Conservation (phyloP, 768 basidiomycete species). For the Hypsizygus marmoreus region DNA sequence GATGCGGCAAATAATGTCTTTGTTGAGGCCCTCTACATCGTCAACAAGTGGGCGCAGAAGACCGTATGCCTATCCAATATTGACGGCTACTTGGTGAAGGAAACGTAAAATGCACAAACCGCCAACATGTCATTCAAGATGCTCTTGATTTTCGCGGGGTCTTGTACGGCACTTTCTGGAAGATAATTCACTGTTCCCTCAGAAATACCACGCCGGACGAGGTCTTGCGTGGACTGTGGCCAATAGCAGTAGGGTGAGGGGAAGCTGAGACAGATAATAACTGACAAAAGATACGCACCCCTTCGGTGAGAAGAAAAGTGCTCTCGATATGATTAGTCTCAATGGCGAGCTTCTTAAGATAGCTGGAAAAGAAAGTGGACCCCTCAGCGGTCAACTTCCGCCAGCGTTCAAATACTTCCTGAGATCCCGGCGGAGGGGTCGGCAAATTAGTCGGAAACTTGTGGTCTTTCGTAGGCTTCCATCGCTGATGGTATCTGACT, state of each 20-base stretch:
- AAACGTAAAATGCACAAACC: conserved; percentile 15
- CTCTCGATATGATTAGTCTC: conserved; percentile 31
- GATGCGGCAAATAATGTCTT: conserved; percentile 24
- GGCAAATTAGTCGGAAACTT: no score
- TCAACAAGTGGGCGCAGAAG: conserved; percentile 16
- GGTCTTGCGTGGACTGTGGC: conserved; percentile 22
- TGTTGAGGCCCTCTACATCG: conserved; percentile 11
- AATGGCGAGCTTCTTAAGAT: conserved; percentile 25
- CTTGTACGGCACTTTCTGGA: conserved; percentile 23
- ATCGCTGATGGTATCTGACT: no score
- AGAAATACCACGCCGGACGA: conserved; percentile 21
- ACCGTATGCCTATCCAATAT: conserved; percentile 20
- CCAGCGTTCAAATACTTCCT: no score
- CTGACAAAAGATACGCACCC: conserved; percentile 14
- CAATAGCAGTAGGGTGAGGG: no score
- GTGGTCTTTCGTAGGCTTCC: no score
- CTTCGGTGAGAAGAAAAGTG: conserved; percentile 21
- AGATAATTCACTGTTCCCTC: conserved; percentile 16
- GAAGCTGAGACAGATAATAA: background rate
- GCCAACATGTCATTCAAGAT: conserved; percentile 29
- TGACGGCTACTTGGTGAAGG: background rate
- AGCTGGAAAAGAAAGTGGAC: conserved; percentile 15
- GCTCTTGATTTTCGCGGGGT: conserved; percentile 22
- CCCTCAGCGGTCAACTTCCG: conserved; percentile 11
- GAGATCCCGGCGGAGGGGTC: no score